Conservation (phyloP, 2,329 filamentous ascomycete species). For the Chaetomiaceae sp. region DNA sequence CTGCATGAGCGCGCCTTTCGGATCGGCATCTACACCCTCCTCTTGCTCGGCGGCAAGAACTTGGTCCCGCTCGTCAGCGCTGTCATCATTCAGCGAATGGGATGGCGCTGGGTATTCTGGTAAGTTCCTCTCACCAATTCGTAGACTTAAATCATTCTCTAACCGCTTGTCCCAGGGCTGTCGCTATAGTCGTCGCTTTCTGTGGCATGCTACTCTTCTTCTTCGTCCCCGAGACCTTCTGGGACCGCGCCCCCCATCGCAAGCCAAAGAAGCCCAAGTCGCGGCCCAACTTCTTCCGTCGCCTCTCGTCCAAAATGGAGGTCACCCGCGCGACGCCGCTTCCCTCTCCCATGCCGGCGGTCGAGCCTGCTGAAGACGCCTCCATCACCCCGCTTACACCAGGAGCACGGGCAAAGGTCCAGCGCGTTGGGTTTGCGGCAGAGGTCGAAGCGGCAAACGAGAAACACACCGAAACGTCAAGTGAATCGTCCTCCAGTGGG, state of each 20-base stretch:
- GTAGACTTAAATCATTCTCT: background rate
- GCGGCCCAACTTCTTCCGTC: constrained; percentile 43
- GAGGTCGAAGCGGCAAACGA: constrained; percentile 11
- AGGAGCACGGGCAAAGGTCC: constrained; percentile 1
- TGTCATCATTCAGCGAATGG: constrained; percentile 69
- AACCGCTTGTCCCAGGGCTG: constrained; percentile 52
- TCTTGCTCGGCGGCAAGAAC: constrained; percentile 89
- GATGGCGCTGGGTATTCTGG: constrained; percentile 92
- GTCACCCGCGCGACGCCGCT: constrained; percentile 7
- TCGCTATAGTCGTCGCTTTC: constrained; percentile 73
- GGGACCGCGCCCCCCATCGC: constrained; percentile 71
- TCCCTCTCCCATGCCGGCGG: background rate
- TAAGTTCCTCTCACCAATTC: constrained; percentile 35
- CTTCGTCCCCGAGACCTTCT: constrained; percentile 93
- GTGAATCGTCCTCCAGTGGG: background rate
- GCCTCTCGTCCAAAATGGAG: constrained; percentile 42
- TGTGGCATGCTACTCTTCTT: constrained; percentile 72
- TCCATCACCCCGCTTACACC: background rate
- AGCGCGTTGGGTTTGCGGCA: constrained; percentile 33
- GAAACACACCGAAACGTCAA: constrained; percentile 9
- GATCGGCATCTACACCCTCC: constrained; percentile 85
- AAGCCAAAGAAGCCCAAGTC: constrained; percentile 12
- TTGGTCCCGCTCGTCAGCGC: constrained; percentile 83
- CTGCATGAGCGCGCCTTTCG: constrained; percentile 90
- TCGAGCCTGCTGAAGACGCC: constrained; percentile 2